Conservation (phyloP, 306 rosid species). For the Gleditsia sinensis region DNA sequence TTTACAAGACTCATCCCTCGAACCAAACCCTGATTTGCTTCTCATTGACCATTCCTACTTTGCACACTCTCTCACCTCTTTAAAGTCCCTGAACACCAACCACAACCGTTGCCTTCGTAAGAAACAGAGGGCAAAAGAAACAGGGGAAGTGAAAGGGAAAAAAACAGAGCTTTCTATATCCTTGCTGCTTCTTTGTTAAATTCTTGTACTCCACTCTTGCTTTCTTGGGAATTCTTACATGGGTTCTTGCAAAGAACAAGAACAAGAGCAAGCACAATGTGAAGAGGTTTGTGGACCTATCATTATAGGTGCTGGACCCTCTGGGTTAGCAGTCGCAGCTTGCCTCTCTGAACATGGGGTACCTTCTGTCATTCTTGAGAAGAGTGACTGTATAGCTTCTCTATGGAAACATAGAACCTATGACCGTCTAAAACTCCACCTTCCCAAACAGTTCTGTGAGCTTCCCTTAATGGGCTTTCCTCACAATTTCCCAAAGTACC, state of each 20-base stretch:
- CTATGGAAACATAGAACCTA: slow-evolving; percentile 81
- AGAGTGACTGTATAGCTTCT: slow-evolving; percentile 73
- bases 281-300: slow-evolving; percentile 68
- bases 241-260: slow-evolving; percentile 61
- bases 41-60: slow-evolving; percentile 29
- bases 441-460: slow-evolving; percentile 80
- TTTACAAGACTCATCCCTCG: slow-evolving; percentile 32
- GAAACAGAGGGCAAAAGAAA: slow-evolving; percentile 3
- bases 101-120: background rate
- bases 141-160: slow-evolving; percentile 23
- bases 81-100: too few relatives aligned
- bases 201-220: background rate
- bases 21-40: slow-evolving; percentile 5
- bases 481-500: slow-evolving; percentile 72
- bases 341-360: slow-evolving; percentile 61
- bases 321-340: slow-evolving; percentile 92
- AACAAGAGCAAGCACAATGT: slow-evolving; percentile 30
- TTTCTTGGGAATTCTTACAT: slow-evolving; percentile 38
- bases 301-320: slow-evolving; percentile 91
- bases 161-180: background rate
- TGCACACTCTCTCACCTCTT: background rate
- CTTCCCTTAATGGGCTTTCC: slow-evolving; percentile 83
- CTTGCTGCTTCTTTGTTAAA: background rate
- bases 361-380: slow-evolving; percentile 70
- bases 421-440: slow-evolving; percentile 88